These are phyloP conservation scores for Pythium phragmitis DNA, from an alignment of 352 stramenopile species.

Conservation along the genomic window DNA sequence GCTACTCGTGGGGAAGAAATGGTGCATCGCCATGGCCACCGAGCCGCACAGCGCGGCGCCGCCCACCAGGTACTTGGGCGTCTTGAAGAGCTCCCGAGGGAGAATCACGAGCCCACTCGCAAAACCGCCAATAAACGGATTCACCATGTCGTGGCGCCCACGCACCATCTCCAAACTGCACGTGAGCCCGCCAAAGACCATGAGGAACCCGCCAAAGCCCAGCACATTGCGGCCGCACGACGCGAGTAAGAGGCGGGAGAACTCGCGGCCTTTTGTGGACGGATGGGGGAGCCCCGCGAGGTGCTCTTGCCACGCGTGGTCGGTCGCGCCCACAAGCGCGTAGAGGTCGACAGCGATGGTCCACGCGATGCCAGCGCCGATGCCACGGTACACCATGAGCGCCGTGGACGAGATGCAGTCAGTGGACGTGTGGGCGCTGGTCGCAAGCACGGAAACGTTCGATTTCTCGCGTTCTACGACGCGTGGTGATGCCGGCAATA, in stretches of 20 bases:
- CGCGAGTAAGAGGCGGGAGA: conserved; percentile 28
- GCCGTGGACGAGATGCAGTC: conserved; percentile 71
- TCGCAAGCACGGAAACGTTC: conserved; percentile 14
- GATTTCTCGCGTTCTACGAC: neutral
- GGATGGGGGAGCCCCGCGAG: conserved; percentile 28
- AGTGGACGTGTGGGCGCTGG: conserved; percentile 30
- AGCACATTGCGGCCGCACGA: conserved; percentile 58
- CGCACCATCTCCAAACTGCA: conserved; percentile 64
- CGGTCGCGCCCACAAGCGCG: conserved; percentile 37
- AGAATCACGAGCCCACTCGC: conserved; percentile 52
- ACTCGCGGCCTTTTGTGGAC: conserved; percentile 35
- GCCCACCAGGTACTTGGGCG: conserved; percentile 38
- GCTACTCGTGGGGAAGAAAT: conserved; percentile 45
- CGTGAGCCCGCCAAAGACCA: conserved; percentile 69
- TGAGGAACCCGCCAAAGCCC: conserved; percentile 70
- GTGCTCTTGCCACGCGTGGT: conserved; percentile 38
- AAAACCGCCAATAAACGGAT: conserved; percentile 71
- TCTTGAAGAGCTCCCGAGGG: conserved; percentile 41
- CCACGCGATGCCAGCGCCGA: conserved; percentile 70
- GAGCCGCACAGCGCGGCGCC: conserved; percentile 50
- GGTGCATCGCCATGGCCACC: conserved; percentile 58
- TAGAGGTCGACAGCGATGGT: conserved; percentile 77
- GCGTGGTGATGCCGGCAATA: neutral
- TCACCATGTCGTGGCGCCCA: conserved; percentile 56
- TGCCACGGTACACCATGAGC: conserved; percentile 55